Conservation (phyloP, 768 basidiomycete species). For the Amylocystis lapponica region DNA sequence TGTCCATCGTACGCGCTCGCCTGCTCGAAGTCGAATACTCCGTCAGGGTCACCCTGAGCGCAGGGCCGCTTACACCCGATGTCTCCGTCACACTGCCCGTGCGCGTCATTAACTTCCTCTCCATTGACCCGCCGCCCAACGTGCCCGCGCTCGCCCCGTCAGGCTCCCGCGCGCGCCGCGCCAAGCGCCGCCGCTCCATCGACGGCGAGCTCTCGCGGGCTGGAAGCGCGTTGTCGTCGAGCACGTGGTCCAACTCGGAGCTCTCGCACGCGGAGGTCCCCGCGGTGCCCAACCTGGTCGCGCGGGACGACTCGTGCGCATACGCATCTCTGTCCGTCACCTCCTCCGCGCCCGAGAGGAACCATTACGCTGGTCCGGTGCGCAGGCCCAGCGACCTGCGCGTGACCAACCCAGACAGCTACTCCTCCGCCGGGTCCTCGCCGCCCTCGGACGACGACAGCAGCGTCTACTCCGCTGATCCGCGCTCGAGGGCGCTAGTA, state of each 20-base stretch:
- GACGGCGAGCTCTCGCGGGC: conserved; percentile 1
- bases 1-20: conserved; percentile 61
- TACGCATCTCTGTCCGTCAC: not conserved
- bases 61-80: conserved; percentile 55
- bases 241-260: not conserved
- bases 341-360: not conserved
- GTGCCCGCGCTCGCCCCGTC: conserved; percentile 10
- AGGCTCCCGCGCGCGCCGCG: conserved; percentile 9
- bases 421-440: not conserved
- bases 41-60: conserved; percentile 57
- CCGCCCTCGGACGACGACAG: conserved; percentile 3
- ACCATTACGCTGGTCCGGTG: not conserved
- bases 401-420: conserved; percentile 15
- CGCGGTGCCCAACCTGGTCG: too few relatives aligned
- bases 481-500: too few relatives aligned
- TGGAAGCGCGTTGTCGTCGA: not conserved
- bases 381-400: conserved; percentile 1
- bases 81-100: conserved; percentile 70
- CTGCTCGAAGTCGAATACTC: conserved; percentile 75
- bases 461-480: conserved; percentile 16
- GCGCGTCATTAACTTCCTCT: conserved; percentile 76
- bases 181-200: conserved; percentile 6
- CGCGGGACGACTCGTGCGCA: too few relatives aligned
- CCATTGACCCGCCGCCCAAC: conserved; percentile 72
- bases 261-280: not conserved